Base-by-base conservation (phyloP, 2,329 filamentous ascomycete genomes). In the Sarocladium oryzae region DNA sequence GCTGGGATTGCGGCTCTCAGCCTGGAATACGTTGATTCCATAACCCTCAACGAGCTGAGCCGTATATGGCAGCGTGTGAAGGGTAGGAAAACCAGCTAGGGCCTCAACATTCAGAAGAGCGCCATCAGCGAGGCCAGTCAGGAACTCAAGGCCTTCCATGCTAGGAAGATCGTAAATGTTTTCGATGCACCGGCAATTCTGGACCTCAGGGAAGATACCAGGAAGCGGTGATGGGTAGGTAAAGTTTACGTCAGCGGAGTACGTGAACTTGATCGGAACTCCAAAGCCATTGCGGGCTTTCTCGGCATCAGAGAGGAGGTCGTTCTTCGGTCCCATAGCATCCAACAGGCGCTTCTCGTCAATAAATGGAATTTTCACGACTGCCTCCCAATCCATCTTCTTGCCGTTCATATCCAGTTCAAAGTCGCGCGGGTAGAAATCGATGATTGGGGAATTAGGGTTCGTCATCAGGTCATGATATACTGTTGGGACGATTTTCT, bases 331-430 rank as follows among this genome's bases (percentile, higher is more conserved):
- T 15, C 78, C 85, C 88, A 99, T 96, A 7, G 92, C 93, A 33
- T 76, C 71, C 51, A 99, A 75, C 2, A 99, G 74, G 23, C 93
- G 82, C 60, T 86, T 82, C 66, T 99, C 92, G 53, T 99, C 89
- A 56, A 99, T 99, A 69, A 99, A 99, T 0, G 93, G 93, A 62
- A 99, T 99, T 69, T 97, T 99, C 57, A 99, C 90, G 33, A 99
- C 92, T 24, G 93, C 93, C 66, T 99, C 93, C 93, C 93, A 99
- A 56, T 99, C 95, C 87, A 96, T 95, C 73, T 96, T 99, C 75
- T 99, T 99, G 54, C 93, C 95, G 60, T 99, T 97, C 93, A 99
- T 97, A 65, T 99, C 95, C 36, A 99, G 77, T 57, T 95, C 89
- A 62, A 99, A 99, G 61, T 99, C 93, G 60, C 92, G 82, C 2